Percentiles rank a stretch among this genome's conserved stretches.
Conservation (phyloP, 2,329 filamentous ascomycete species). For the Fusarium citri region DNA sequence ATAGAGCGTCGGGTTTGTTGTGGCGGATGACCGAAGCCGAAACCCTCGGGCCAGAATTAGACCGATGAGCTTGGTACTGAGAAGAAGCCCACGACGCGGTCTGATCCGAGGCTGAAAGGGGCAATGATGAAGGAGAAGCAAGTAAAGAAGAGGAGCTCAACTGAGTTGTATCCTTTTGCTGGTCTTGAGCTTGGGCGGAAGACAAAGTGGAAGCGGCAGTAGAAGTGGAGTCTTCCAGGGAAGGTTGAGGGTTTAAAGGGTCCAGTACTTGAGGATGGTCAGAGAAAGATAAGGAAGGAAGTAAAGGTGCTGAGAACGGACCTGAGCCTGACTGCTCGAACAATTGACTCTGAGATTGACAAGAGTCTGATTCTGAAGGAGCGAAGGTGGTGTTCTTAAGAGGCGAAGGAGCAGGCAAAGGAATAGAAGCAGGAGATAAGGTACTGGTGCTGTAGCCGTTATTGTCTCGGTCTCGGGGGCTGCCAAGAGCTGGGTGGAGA, state of each 20-base stretch:
- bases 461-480: constrained; percentile 38
- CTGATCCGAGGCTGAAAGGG: constrained; percentile 11
- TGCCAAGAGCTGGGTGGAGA: constrained; percentile 64
- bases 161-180: constrained; percentile 1
- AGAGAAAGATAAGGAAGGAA: constrained; percentile 26
- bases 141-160: constrained; percentile 6
- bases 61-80: constrained; percentile 17
- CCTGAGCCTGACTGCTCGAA: constrained; percentile 8
- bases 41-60: constrained; percentile 79
- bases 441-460: constrained; percentile 24
- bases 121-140: constrained; percentile 19
- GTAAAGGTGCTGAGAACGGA: constrained; percentile 8
- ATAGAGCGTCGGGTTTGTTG: constrained; percentile 71
- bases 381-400: constrained; percentile 37
- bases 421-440: constrained; percentile 35
- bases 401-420: constrained; percentile 15
- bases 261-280: constrained; percentile 16
- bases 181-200: constrained; percentile 3
- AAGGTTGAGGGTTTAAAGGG: constrained; percentile 33
- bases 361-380: constrained; percentile 4
- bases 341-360: constrained; percentile 13
- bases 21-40: constrained; percentile 74
- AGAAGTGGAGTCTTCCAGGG: constrained; percentile 34
- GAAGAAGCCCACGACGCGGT: constrained; percentile 44
- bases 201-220: not conserved